Percentiles rank a stretch among this genome's conserved stretches.
These are phyloP conservation scores for Beauveria australis DNA, from an alignment of 2,329 filamentous ascomycete genomes.

Conservation along the genomic window DNA sequence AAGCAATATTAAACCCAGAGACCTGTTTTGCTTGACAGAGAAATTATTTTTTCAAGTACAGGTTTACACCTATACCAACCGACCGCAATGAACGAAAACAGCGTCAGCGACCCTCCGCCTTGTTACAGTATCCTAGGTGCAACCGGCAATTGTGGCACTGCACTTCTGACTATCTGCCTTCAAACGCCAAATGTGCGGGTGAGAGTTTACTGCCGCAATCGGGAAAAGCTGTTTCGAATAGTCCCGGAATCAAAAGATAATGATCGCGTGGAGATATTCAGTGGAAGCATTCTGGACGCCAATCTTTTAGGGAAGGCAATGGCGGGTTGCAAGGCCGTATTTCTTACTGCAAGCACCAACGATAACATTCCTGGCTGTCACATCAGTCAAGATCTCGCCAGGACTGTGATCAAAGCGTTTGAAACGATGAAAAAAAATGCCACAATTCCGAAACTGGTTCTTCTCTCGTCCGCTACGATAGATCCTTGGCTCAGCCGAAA, in stretches of 20 bases:
- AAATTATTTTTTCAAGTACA: neutral
- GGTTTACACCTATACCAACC: neutral
- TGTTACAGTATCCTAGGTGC: neutral
- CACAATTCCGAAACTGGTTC: conserved; percentile 29
- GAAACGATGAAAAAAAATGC: conserved; percentile 21
- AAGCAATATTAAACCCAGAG: neutral
- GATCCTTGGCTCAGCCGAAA: conserved; percentile 26
- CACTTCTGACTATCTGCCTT: neutral
- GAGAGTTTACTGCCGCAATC: neutral
- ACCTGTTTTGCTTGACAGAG: neutral
- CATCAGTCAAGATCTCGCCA: conserved; percentile 15
- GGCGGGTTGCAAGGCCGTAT: conserved; percentile 25
- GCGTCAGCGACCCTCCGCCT: neutral
- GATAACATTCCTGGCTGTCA: conserved; percentile 31
- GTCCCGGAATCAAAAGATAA: neutral
- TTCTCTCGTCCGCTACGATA: conserved; percentile 34
- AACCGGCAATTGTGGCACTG: neutral
- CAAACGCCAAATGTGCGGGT: neutral
- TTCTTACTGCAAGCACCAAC: conserved; percentile 30
- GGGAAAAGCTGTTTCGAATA: neutral
- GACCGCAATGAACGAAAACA: neutral
- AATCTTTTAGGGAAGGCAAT: conserved; percentile 21
- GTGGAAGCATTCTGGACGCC: conserved; percentile 32
- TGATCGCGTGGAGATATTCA: conserved; percentile 28
- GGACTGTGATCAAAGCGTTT: conserved; percentile 21